These are phyloP conservation scores for Raddia distichophylla DNA, from an alignment of 176 grass and related monocot genomes.

Conservation along the genomic window DNA sequence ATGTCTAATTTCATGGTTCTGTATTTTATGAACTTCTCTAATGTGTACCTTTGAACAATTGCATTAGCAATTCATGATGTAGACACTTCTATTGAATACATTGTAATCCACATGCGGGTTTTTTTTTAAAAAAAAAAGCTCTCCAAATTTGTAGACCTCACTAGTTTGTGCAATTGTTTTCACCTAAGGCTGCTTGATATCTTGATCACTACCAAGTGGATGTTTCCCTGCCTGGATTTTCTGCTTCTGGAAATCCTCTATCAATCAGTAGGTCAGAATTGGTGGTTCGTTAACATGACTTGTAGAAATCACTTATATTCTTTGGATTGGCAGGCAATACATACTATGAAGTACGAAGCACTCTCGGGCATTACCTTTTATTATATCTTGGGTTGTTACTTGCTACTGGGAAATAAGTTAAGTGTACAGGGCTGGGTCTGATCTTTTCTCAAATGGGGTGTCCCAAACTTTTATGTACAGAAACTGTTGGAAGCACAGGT, in stretches of 20 bases:
- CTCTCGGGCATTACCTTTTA: background rate
- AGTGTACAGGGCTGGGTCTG: background rate
- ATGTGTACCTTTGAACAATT: background rate
- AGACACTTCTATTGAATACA: background rate
- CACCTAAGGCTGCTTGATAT: background rate
- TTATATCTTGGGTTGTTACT: background rate
- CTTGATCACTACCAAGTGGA: background rate
- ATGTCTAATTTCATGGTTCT: background rate
- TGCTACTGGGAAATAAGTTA: background rate
- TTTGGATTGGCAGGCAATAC: background rate
- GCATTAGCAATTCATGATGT: background rate
- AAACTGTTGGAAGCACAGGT: constrained; percentile 4
- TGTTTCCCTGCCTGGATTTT: constrained; percentile 6
- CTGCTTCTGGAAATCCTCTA: background rate
- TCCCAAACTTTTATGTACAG: constrained; percentile 8
- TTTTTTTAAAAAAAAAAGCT: background rate
- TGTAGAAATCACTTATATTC: background rate
- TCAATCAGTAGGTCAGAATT: background rate
- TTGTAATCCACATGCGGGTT: background rate
- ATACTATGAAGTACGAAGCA: background rate
- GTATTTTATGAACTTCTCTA: background rate
- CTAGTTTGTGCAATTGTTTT: background rate
- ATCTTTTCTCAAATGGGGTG: background rate
- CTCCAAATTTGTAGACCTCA: constrained; percentile 1
- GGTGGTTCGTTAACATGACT: background rate